Evolutionary conservation across 306 rosid genomes (phyloP).

Genomic region (Castanopsis chinensis): DNA sequence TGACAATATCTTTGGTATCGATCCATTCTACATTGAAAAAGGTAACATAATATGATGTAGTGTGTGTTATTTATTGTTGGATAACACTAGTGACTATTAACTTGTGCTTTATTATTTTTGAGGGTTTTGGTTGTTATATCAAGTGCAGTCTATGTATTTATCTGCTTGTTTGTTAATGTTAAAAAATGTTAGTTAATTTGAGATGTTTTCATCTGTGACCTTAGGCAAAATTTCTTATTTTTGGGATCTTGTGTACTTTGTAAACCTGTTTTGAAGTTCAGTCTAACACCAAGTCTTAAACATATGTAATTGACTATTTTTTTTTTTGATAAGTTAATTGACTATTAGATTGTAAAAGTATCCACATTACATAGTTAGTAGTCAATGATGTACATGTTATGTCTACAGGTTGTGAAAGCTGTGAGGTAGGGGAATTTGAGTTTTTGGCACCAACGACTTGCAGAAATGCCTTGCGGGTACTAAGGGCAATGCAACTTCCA

Average conservation of each 20-base stretch:
- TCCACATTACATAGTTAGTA: background rate
- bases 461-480: constrained; percentile 70
- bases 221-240: background rate
- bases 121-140: constrained; percentile 3
- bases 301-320: background rate
- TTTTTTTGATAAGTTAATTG: too few species aligned
- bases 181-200: background rate
- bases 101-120: background rate
- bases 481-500: constrained; percentile 94
- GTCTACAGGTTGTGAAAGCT: constrained; percentile 45
- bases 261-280: background rate
- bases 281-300: background rate
- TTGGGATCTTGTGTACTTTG: background rate
- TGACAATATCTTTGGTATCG: constrained; percentile 58
- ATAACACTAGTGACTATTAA: background rate
- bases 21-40: constrained; percentile 76
- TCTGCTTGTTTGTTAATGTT: background rate
- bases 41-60: constrained; percentile 38
- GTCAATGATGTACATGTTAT: constrained; percentile 6
- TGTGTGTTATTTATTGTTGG: background rate
- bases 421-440: constrained; percentile 58
- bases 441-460: constrained; percentile 80
- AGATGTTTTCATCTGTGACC: background rate
- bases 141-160: background rate
- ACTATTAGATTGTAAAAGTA: background rate